These are phyloP conservation scores for Nymphaea colorata DNA, from an alignment of 164 flowering plant genomes.

Conservation along the genomic window DNA sequence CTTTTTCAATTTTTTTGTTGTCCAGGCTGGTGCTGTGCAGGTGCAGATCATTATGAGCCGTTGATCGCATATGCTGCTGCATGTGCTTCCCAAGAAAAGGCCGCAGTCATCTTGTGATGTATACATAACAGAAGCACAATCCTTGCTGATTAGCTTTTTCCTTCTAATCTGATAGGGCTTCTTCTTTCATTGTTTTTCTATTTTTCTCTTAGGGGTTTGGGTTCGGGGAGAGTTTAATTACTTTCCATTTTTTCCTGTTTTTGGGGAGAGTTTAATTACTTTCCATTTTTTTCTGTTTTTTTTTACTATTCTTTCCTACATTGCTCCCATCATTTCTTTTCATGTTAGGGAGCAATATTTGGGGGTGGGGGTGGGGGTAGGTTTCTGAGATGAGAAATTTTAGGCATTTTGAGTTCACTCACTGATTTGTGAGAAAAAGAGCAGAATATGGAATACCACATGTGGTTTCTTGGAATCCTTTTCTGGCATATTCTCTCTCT, in stretches of 20 bases:
- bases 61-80: conserved; percentile 49
- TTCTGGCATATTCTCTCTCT: too few relatives aligned
- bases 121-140: not conserved
- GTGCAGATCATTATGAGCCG: conserved; percentile 87
- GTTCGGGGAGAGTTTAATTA: too few relatives aligned
- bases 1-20: not conserved
- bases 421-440: not conserved
- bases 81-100: conserved; percentile 47
- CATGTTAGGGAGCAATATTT: not conserved
- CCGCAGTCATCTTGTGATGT: conserved; percentile 45
- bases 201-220: not conserved
- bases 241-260: too few relatives aligned
- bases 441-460: not conserved
- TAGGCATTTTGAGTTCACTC: not conserved
- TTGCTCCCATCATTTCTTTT: not conserved
- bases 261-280: too few relatives aligned
- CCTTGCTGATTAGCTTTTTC: not conserved
- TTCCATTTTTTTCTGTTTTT: too few relatives aligned
- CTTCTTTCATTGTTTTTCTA: not conserved
- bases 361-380: not conserved
- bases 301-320: not conserved
- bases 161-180: not conserved
- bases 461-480: not conserved
- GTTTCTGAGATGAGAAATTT: too few relatives aligned
- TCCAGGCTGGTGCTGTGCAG: conserved; percentile 88